Base-by-base conservation (phyloP, 805 yeast genomes). In the Myxozyma neotropica region DNA sequence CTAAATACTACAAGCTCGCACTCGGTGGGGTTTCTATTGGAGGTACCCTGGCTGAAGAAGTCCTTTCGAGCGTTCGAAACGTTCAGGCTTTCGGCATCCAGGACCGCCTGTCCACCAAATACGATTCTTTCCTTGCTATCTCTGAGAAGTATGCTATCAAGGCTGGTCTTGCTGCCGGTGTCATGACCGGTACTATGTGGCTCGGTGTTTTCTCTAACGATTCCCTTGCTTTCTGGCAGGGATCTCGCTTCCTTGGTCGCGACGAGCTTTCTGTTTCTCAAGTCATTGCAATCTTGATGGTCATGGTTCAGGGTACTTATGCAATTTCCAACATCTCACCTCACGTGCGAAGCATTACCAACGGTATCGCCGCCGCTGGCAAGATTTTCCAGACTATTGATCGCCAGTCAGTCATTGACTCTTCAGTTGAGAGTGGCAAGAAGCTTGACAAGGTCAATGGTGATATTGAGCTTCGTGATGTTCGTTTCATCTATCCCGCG, bases 61-160 rank as follows among this genome's bases (percentile, higher is more conserved):
- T 74, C 12, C 59, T 76, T 7, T 68, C 76, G 17, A 71, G 78
- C 12, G 72, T 75, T 24, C 72, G 79, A 46, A 77, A 73, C 56
- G 77, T 77, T 3, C 73, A 74, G n/a, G 80, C 80, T 1, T 75
- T 76, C 45, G 78, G 78, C 38, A 69, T 75, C 23, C 80, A 76
- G 63, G 70, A 72, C 21, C 70, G 76, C 8, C 60, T 76, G 42
- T 69, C 71, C 10, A 64, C 55, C n/a, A 68, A 69, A 55, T 76
- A 71, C 59, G 76, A 74, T 48, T 60, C 47, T 21, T 66, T 63
- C 53, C 70, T 76, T 36, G 58, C 53, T 4, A 45, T 64, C 10
- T 64, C 77, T 1, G 64, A 64, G 58, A 69, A 57, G 53, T 69
- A 40, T 56, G 67, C 58, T 50, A 38, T 59, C 51, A 42, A 47